Base-by-base conservation (phyloP, 768 basidiomycete species). In the Steccherinum ochraceum region DNA sequence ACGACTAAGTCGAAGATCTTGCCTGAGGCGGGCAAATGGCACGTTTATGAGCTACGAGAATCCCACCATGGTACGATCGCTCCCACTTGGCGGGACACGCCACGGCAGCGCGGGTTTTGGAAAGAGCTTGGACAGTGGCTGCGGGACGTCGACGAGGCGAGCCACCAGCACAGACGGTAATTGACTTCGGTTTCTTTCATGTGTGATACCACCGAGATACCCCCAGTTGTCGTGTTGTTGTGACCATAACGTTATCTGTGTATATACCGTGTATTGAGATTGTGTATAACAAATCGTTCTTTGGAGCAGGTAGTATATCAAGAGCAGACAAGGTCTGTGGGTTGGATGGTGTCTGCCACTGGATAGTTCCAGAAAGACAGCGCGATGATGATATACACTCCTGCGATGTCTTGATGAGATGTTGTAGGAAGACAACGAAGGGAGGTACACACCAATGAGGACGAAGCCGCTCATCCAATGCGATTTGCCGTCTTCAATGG, bases 101-200 rank as follows among this genome's bases (percentile, higher is more conserved):
- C 53, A 25, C 60, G 61, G 7, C 76, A 77, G 57, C 62, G 58
- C 45, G 52, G 53, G 7, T 78, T 75, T 54, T 78, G 74, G 73
- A 39, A 47, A 27, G 63, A 67, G 24, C 42, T 73, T 3, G 70
- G 70, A 1, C 42, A 51, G 16, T 77, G 73, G 70, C 57, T 77
- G 48, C 44, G 59, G 12, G 50, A 48, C 10, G 61, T 75, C 21
- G 74, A 77, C 46, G 48, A 21, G 18, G 19, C 23, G 45, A 20
- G n/a, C n/a, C n/a, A n/a, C n/a, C n/a, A n/a, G n/a, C n/a, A n/a
- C n/a, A n/a, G n/a, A n/a, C n/a, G n/a, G n/a, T n/a, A n/a, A n/a
- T n/a, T n/a, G n/a, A n/a, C n/a, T n/a, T n/a, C n/a, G n/a, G n/a
- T n/a, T n/a, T n/a, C n/a, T n/a, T n/a, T n/a, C n/a, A n/a, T n/a